Base-by-base conservation (phyloP, 2,329 filamentous ascomycete genomes). In the Trichoderma afroharzianum region DNA sequence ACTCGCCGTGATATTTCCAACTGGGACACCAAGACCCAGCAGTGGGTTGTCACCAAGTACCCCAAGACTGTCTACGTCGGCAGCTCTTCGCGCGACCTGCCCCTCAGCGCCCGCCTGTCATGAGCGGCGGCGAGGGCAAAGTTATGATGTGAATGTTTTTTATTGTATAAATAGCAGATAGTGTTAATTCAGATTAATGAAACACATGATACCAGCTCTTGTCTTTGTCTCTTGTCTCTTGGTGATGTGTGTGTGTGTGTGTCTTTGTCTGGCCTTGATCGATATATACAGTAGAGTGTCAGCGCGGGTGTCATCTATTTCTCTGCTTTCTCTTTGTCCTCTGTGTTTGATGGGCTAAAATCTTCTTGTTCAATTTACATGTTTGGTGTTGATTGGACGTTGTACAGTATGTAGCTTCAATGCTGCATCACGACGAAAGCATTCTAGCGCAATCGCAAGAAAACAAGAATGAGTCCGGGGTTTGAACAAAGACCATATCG, bases 1-100 rank as follows among this genome's bases (percentile, higher is more conserved):
- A 94, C 90, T 6, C 88, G 95, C 50, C 90, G 94, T 71, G 95
- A 98, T 78, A 76, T 98, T 70, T 94, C 91, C 79, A 96, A 94
- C 83, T 98, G 95, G 95, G 93, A 97, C 75, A 84, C 88, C 1
- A 85, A 78, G 1, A 80, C 83, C n/a, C 95, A 98, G 85, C 91
- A 98, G 84, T 98, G 95, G 95, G 88, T 94, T 59, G 76, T 89
- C n/a, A 85, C 82, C 9, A 75, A 82, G 21, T 77, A 81, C 61
- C 77, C 83, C 71, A 90, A 90, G 84, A 88, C 79, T 69, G 84
- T 88, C 14, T 87, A 79, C 73, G 85, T 90, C 8, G 88, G 88
- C 3, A 81, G 84, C 74, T 88, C 86, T 76, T 89, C 87, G 71
- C 81, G 88, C 63, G 84, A 89, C 76, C 77, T 90, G 77, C 83